Evolutionary conservation across 1,284 basidiomycete genomes (phyloP), one percentile per base, ranked within the genome.

Genomic region (Ustilago sp.): DNA sequence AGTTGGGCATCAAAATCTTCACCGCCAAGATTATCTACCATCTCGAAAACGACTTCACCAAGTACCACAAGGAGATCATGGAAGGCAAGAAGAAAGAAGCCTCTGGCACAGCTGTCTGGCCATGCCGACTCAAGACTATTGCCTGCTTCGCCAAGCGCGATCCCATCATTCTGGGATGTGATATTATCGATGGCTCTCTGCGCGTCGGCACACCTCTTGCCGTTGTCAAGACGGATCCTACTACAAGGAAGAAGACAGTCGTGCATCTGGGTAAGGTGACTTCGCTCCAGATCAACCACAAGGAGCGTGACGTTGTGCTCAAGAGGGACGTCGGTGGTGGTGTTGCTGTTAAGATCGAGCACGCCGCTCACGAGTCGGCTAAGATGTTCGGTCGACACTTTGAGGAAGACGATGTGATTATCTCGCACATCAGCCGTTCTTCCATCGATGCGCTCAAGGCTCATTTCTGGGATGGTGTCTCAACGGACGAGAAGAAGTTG

Each of bases 1-100:
- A 98, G 85, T 92, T 95, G 88, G 95, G 95, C 39, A 92, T 99
- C 83, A 91, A 91, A 80, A 88, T 99, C 82, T 99, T 98, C 89
- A 95, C 93, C 93, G 94, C 94, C 79, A 94, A 95, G 84, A 98
- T 99, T 87, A 99, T 99, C 83, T 99, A 99, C 88, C 97, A 99
- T 87, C 88, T 99, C 65, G 98, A 99, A 87, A 97, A 99, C 86
- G 91, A 94, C 32, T 99, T 99, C 88, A 98, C 92, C 55, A 93
- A 92, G n/a, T 98, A 99, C 88, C 96, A 97, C 86, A 90, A 90
- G 69, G 93, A 95, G 87, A 94, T 99, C 63, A 89, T 90, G 75
- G 97, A 98, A 86, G 93, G 93, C n/a, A 95, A 95, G 87, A 90
- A 93, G 68, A 91, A 89, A 82, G 96, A 96, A 86, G 94, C 95